Conservation (phyloP, 257 asterid species). For the Solanum rostratum region DNA sequence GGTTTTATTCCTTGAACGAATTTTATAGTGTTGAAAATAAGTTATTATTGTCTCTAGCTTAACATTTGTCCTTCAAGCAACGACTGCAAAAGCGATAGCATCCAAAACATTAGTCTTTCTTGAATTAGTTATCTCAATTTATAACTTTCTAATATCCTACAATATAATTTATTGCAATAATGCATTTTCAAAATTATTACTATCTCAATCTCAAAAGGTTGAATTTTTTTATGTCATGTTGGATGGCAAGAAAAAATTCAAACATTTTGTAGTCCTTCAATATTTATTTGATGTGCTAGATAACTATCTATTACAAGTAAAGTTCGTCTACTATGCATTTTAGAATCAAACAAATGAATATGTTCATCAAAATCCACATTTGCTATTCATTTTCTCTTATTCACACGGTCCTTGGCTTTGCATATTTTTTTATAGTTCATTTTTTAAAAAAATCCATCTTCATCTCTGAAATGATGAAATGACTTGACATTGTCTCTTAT, state of each 20-base stretch:
- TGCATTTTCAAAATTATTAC: slow-evolving; percentile 3
- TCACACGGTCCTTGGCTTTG: not conserved
- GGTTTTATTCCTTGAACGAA: not conserved
- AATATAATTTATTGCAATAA: not conserved
- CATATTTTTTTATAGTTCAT: not conserved
- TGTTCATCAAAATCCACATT: not conserved
- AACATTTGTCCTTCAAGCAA: not conserved
- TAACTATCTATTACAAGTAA: not conserved
- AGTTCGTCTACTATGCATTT: not conserved
- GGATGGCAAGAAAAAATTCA: slow-evolving; percentile 4
- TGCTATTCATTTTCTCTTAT: not conserved
- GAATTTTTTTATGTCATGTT: slow-evolving; percentile 1
- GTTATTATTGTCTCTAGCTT: not conserved
- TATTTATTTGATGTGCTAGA: slow-evolving; percentile 4
- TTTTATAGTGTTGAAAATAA: not conserved
- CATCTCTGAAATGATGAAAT: not conserved
- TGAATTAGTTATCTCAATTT: not conserved
- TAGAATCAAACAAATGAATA: not conserved
- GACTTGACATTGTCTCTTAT: not conserved
- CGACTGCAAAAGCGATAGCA: not conserved
- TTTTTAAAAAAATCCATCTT: not conserved
- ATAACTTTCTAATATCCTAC: not conserved
- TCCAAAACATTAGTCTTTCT: slow-evolving; percentile 1
- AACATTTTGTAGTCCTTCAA: not conserved
- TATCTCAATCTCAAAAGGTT: slow-evolving; percentile 4